Conservation (phyloP, 2,329 filamentous ascomycete species). For the Aspergillus ochraceus region DNA sequence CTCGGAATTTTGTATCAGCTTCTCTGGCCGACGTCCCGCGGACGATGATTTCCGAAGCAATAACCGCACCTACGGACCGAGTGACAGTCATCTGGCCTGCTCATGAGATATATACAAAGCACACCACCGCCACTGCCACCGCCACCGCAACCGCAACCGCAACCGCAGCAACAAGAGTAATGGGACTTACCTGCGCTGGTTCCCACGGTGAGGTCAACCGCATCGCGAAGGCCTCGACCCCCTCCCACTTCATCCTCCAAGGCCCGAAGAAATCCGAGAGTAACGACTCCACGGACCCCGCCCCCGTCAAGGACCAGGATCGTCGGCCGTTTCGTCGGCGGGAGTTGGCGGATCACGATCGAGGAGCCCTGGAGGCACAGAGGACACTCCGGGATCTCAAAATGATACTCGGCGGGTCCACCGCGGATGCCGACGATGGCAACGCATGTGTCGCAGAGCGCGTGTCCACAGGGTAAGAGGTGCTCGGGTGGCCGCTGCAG, state of each 20-base stretch:
- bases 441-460: slow-evolving; percentile 5
- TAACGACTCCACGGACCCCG: slow-evolving; percentile 6
- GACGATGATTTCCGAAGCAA: background rate
- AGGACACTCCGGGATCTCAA: slow-evolving; percentile 4
- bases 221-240: slow-evolving; percentile 1
- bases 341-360: slow-evolving; percentile 3
- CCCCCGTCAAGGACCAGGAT: slow-evolving; percentile 7
- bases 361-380: slow-evolving; percentile 1
- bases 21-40: background rate
- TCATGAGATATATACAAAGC: background rate
- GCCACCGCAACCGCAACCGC: too few species aligned
- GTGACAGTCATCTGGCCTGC: background rate
- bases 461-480: slow-evolving; percentile 5
- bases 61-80: background rate
- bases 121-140: too few species aligned
- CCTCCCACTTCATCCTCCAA: slow-evolving; percentile 3
- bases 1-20: background rate
- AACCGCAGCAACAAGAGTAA: too few species aligned
- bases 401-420: slow-evolving; percentile 1
- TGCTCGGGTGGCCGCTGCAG: slow-evolving; percentile 3
- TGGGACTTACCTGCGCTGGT: slow-evolving; percentile 7
- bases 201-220: slow-evolving; percentile 6
- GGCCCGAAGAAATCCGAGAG: slow-evolving; percentile 4
- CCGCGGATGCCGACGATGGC: background rate
- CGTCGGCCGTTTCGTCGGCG: slow-evolving; percentile 5